phyloP scores from a whole-genome alignment of 2,329 filamentous ascomycete species.

The Fusarium subtropicale region DNA sequence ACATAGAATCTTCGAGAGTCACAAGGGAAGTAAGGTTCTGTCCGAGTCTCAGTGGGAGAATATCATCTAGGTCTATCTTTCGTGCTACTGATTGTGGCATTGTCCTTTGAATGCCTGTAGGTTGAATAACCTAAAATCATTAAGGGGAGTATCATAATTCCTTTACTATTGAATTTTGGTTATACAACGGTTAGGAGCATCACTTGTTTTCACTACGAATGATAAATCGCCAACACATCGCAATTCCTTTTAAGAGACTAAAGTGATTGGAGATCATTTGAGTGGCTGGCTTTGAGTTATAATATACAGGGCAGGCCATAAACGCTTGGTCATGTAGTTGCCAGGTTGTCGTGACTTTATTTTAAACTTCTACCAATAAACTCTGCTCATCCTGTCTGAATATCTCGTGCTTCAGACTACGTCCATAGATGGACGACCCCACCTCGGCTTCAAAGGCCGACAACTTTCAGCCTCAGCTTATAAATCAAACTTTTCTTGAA shows the following conservation, averaged over 20 bases:
- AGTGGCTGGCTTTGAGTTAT: not conserved
- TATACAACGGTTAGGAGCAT: too few relatives aligned
- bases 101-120: not conserved
- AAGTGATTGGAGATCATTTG: not conserved
- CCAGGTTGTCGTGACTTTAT: not conserved
- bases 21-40: not conserved
- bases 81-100: not conserved
- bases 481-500: not conserved
- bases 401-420: constrained; percentile 16
- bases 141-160: not conserved
- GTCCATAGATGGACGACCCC: constrained; percentile 1
- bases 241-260: not conserved
- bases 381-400: not conserved
- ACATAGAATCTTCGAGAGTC: not conserved
- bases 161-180: too few relatives aligned
- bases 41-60: not conserved
- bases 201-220: too few relatives aligned
- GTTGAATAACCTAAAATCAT: not conserved
- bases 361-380: not conserved
- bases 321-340: not conserved
- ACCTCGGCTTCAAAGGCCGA: constrained; percentile 9
- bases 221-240: too few relatives aligned
- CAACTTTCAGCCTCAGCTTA: constrained; percentile 1
- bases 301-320: not conserved
- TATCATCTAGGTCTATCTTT: not conserved